Evolutionary conservation across 306 rosid species (phyloP).

Genomic region (Dryas octopetala): DNA sequence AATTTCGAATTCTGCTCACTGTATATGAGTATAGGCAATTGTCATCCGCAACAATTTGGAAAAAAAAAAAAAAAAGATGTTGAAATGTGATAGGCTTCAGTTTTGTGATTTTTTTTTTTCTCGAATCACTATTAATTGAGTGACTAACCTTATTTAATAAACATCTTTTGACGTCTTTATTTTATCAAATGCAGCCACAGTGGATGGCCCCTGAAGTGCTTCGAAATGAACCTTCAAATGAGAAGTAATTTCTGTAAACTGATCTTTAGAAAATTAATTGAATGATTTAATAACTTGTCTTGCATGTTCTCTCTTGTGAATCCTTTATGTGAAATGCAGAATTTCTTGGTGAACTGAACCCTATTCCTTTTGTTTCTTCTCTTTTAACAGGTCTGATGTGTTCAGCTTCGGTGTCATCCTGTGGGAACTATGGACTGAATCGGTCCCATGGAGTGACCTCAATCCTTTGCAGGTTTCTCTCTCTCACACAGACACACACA

Average conservation of each 20-base stretch:
- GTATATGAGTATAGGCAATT: background rate
- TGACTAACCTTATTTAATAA: background rate
- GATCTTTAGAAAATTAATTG: background rate
- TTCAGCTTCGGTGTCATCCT: constrained; percentile 75
- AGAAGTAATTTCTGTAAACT: constrained; percentile 51
- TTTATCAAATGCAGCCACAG: constrained; percentile 60
- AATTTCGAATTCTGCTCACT: background rate
- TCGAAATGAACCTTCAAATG: constrained; percentile 72
- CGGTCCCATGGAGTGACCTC: constrained; percentile 66
- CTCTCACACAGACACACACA: background rate
- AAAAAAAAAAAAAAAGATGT: background rate
- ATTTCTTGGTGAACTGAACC: too few species aligned
- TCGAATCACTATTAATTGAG: background rate
- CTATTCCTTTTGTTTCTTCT: background rate
- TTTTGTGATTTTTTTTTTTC: background rate
- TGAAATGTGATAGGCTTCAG: background rate
- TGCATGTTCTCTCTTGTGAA: background rate
- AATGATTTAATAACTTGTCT: background rate
- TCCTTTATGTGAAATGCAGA: too few species aligned
- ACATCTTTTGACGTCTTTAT: constrained; percentile 6
- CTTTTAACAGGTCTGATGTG: constrained; percentile 65
- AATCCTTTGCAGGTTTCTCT: constrained; percentile 63
- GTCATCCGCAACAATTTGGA: background rate
- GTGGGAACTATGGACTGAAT: constrained; percentile 69
- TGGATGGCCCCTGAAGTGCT: constrained; percentile 93